Evolutionary conservation across 768 basidiomycete genomes (phyloP).

Genomic region (Rhizopogon vulgaris): DNA sequence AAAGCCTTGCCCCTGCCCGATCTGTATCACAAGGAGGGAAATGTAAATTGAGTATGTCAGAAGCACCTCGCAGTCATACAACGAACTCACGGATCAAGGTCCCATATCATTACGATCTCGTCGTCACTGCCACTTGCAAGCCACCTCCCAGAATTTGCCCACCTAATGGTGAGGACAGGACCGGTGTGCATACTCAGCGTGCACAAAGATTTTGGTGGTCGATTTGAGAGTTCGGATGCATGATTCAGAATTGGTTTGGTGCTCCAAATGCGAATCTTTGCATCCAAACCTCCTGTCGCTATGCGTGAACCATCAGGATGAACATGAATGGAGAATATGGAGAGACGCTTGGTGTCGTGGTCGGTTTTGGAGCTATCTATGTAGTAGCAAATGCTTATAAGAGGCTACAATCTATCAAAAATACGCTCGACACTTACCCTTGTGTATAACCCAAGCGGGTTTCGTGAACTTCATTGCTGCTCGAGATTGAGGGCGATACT

Average conservation of each 20-base stretch:
- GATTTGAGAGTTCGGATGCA: constrained; percentile 57
- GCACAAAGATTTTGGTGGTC: constrained; percentile 81
- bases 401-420: not conserved
- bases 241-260: constrained; percentile 89
- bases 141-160: constrained; percentile 92
- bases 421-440: constrained; percentile 32
- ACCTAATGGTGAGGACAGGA: constrained; percentile 84
- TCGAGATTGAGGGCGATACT: not conserved
- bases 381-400: not conserved
- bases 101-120: constrained; percentile 94
- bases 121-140: constrained; percentile 97
- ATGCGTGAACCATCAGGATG: constrained; percentile 95
- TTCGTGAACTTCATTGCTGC: constrained; percentile 76
- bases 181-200: constrained; percentile 94
- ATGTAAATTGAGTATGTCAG: constrained; percentile 1
- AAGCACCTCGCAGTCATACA: not conserved
- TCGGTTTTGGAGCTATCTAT: constrained; percentile 50
- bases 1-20: constrained; percentile 81
- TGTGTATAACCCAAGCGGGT: constrained; percentile 83
- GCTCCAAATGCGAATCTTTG: constrained; percentile 95
- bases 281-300: constrained; percentile 95
- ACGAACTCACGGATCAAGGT: constrained; percentile 79
- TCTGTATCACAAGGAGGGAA: constrained; percentile 31
- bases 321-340: constrained; percentile 90
- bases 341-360: constrained; percentile 55